Evolutionary conservation across 2,329 filamentous ascomycete genomes (phyloP), one percentile per base, ranked within the genome.

Genomic region (Claviceps lovelessii): DNA sequence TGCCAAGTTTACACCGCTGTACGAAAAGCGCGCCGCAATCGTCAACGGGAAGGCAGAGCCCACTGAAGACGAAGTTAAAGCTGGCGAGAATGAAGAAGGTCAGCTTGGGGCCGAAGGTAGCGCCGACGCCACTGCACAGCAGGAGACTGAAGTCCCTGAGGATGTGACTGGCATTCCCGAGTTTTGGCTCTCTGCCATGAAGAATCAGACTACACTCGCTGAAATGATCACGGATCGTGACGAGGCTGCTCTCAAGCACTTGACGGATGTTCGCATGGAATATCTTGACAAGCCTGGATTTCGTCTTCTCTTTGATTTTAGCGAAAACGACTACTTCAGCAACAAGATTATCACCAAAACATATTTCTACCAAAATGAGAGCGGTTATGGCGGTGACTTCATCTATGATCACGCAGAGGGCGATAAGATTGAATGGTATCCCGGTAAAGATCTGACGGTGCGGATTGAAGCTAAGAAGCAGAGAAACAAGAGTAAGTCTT

Each of bases 171-270:
- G 93, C 72, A 96, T 98, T 59, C 93, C 93, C 59, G 93, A 98
- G 74, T 98, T 98, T 80, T 98, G 93, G 93, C 80, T 98, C 52
- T 96, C 91, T 58, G 91, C 94, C 63, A 97, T 98, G 91, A 98
- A 98, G 81, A 98, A 98, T 78, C 91, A 96, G 71, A 83, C 93
- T 65, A 95, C 90, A 35, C 84, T 98, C 55, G 89, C 91, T 55
- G 94, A 98, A 74, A 95, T 96, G 83, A 96, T 98, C 70, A 98
- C 93, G 65, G 93, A 97, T 65, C 87, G 90, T 61, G 93, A 98
- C 68, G 93, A 98, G 80, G 84, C 82, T 62, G 93, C 90, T 53
- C 84, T 98, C 56, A 95, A 94, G 76, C 79, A 85, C 67, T 79
- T 98, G 56, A 85, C 80, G 61, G 91, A 98, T 69, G 89, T 98